Evolutionary conservation across 2,329 filamentous ascomycete species (phyloP).

Genomic region (Penicillium sp.): DNA sequence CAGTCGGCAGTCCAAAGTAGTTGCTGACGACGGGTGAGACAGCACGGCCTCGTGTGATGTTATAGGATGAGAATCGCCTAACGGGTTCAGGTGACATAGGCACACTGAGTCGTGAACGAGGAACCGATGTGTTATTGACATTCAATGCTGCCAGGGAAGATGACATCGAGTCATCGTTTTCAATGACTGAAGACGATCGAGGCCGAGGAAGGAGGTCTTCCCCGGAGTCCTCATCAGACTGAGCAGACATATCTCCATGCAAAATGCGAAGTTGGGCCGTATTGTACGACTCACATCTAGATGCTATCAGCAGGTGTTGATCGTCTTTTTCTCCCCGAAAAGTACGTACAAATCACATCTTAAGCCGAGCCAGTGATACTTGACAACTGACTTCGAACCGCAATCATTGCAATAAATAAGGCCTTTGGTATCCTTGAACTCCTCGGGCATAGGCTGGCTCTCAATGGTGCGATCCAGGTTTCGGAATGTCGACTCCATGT

Average conservation of each 20-base stretch:
- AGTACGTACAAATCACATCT: conserved; percentile 66
- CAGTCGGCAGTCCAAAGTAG: conserved; percentile 44
- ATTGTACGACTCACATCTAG: conserved; percentile 48
- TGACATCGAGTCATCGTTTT: conserved; percentile 22
- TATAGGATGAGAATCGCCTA: conserved; percentile 32
- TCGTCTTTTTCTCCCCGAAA: neutral
- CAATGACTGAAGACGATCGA: conserved; percentile 29
- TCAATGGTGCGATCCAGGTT: conserved; percentile 85
- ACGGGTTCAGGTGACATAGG: conserved; percentile 21
- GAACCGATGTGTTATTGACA: conserved; percentile 28
- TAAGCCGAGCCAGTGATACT: conserved; percentile 91
- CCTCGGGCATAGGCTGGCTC: conserved; percentile 84
- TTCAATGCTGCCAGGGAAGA: conserved; percentile 26
- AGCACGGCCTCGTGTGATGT: conserved; percentile 39
- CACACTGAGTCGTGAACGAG: conserved; percentile 22
- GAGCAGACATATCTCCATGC: conserved; percentile 29
- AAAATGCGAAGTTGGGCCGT: conserved; percentile 44
- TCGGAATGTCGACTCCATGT: conserved; percentile 94
- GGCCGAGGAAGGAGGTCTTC: conserved; percentile 18
- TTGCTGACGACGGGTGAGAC: conserved; percentile 45
- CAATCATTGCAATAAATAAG: conserved; percentile 94
- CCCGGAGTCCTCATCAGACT: conserved; percentile 24
- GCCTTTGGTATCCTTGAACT: conserved; percentile 75
- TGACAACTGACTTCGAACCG: conserved; percentile 77
- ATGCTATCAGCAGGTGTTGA: conserved; percentile 8